phyloP scores from a whole-genome alignment of 108 stramenopile genomes.

The Nannochloropsis gaditana region DNA sequence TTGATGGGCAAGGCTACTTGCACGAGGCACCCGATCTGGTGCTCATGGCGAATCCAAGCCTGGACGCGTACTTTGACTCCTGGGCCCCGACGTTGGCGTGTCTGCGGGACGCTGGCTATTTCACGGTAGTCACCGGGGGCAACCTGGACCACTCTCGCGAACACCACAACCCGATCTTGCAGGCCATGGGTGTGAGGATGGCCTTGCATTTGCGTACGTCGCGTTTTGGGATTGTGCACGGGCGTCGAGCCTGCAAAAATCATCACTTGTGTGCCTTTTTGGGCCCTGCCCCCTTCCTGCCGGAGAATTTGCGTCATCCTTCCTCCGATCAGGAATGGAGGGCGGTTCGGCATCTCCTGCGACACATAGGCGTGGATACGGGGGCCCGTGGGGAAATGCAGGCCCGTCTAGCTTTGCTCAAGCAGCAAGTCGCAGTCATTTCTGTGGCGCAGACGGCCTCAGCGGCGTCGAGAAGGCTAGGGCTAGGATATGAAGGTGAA shows the following conservation, averaged over 20 bases:
- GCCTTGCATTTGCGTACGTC: not conserved
- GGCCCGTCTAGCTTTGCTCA: not conserved
- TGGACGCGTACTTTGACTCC: not conserved
- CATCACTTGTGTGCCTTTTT: not conserved
- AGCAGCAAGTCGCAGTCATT: not conserved
- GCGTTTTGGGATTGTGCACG: slow-evolving; percentile 5
- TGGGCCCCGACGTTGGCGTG: slow-evolving; percentile 9
- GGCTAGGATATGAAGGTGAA: too few species aligned
- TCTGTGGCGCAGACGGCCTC: not conserved
- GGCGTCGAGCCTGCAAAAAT: not conserved
- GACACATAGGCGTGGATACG: not conserved
- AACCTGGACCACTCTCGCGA: not conserved
- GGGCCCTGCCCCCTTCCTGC: not conserved
- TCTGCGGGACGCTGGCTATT: slow-evolving; percentile 8
- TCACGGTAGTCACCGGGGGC: not conserved
- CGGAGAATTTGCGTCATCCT: not conserved
- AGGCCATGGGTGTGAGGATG: not conserved
- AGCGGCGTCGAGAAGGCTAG: not conserved
- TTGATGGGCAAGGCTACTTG: not conserved
- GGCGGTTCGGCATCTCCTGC: not conserved
- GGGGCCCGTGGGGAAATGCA: not conserved
- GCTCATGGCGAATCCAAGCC: not conserved
- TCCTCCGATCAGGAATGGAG: not conserved
- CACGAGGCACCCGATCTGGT: slow-evolving; percentile 12
- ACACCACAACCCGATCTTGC: not conserved